phyloP scores from a whole-genome alignment of 805 yeast genomes.

The Blastobotrys robertii region DNA sequence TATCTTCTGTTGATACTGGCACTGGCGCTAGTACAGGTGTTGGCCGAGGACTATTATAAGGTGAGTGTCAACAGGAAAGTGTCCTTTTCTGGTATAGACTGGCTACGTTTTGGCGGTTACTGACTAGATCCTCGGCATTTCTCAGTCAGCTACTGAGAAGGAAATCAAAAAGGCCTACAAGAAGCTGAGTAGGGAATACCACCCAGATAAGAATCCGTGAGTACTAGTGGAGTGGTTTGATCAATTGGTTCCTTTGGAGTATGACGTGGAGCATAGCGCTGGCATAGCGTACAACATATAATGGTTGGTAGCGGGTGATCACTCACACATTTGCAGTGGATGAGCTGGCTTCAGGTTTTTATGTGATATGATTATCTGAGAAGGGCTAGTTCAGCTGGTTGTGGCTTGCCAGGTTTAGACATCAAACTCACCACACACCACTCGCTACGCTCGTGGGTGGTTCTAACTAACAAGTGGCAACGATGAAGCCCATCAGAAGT shows the following conservation, averaged over 20 bases:
- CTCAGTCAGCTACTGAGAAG: conserved; percentile 58
- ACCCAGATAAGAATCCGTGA: conserved; percentile 83
- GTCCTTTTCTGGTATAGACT: conserved; percentile 8
- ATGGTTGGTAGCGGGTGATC: no score
- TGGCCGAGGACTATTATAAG: conserved; percentile 35
- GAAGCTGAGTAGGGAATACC: conserved; percentile 71
- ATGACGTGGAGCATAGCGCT: no score
- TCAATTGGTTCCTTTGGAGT: no score
- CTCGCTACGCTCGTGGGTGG: no score
- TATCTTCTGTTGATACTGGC: conserved; percentile 3
- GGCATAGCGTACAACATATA: no score
- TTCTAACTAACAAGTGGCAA: conserved; percentile 38
- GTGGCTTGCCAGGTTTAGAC: no score
- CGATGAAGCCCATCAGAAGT: conserved; percentile 70
- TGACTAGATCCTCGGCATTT: conserved; percentile 53
- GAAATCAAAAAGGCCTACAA: conserved; percentile 84
- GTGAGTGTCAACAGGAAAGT: conserved; percentile 15
- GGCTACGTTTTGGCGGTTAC: no score
- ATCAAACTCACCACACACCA: no score
- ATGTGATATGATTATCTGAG: no score
- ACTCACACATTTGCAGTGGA: no score
- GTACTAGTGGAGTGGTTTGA: conserved; percentile 2
- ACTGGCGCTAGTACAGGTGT: conserved; percentile 13
- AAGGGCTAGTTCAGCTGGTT: no score
- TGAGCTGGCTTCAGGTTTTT: no score